Base-by-base conservation (phyloP, 2,329 filamentous ascomycete species). In the Tolypocladium paradoxum region DNA sequence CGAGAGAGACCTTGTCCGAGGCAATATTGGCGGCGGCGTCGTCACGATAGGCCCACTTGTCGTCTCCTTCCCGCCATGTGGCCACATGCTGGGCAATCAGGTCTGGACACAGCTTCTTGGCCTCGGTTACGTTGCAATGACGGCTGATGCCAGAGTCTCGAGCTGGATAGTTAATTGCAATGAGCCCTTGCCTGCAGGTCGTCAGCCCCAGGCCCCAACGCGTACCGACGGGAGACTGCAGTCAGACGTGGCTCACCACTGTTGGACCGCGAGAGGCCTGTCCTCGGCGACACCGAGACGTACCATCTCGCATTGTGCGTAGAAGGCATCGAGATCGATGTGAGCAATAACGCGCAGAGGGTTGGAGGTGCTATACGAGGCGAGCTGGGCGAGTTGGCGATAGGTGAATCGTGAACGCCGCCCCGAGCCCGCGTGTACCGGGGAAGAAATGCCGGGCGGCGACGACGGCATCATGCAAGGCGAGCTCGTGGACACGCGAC, bases 241-340 rank as follows among this genome's bases (percentile, higher is more conserved):
- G 34, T 36, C 35, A 51, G 14, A 54, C 51, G 27, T 55, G 47
- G 60, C 69, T 57, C 72, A 85, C 88, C 88, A 97, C 76, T 97
- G 92, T 65, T 95, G 91, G 22, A 99, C 93, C 1, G 90, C 93
- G 27, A 99, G 79, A 11, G 93, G 93, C 58, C 84, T 80, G 54
- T 90, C 81, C 56, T 88, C 84, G 16, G 85, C 74, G 12, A 88
- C 74, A 14, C 84, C 84, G 46, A 97, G 77, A 8, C 93, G 83
- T 11, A 96, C 84, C 79, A 91, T 95, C 71, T 99, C 93, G 66
- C 90, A 96, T 74, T 99, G 93, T 4, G 88, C 87, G 68, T 99
- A 99, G 71, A 99, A 99, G 38, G 92, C 92, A 79, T 99, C 93
- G 55, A 99, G 83, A 64, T 99, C 93, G 57, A 97, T 83, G 68